phyloP scores from a whole-genome alignment of 73 alveolate genomes.

The Symbiodinium natans region DNA sequence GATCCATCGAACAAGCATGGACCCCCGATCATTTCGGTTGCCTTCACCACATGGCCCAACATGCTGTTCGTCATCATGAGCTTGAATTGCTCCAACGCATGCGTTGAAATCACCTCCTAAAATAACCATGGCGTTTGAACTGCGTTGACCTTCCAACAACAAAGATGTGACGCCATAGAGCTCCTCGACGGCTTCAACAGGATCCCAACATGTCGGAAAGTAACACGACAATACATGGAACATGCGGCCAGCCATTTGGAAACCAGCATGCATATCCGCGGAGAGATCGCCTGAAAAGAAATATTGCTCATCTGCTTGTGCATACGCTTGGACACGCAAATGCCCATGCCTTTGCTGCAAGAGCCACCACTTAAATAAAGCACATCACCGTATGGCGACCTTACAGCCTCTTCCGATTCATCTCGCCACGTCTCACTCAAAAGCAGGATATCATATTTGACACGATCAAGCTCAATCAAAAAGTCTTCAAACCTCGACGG shows the following conservation, averaged over 20 bases:
- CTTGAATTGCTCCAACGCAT: neutral
- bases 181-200: neutral
- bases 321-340: neutral
- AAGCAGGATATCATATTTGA: neutral
- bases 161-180: neutral
- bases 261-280: neutral
- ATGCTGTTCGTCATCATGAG: neutral
- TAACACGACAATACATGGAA: neutral
- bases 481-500: neutral
- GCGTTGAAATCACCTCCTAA: constrained; percentile 30
- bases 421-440: constrained; percentile 26
- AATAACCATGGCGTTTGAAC: neutral
- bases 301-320: neutral
- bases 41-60: constrained; percentile 19
- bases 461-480: neutral
- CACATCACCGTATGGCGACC: neutral
- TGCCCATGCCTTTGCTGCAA: constrained; percentile 23
- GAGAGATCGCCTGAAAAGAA: neutral
- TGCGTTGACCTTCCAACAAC: neutral
- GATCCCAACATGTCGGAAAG: constrained; percentile 26
- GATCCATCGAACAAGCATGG: neutral
- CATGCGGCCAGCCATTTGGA: neutral
- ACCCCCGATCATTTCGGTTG: neutral
- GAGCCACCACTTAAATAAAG: neutral
- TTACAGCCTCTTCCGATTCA: neutral